A percentile compares a stretch with the other conserved stretches of the same genome.
phyloP scores from a whole-genome alignment of 176 grass and related monocot species.

The Hyparrhenia diplandra region DNA sequence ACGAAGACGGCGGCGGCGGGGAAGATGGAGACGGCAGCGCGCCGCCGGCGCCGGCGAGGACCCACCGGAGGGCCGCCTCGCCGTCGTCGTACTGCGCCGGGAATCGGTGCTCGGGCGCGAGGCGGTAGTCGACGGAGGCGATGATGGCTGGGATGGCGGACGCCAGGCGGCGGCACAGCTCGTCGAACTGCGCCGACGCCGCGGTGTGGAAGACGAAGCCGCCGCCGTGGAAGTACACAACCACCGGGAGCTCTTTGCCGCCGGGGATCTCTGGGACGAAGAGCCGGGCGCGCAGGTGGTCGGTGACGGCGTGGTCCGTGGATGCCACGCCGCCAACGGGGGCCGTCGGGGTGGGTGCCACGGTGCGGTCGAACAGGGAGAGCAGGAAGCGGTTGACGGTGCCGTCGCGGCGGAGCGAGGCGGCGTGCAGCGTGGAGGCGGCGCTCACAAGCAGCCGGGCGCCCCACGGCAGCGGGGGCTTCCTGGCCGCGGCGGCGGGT shows the following conservation, averaged over 20 bases:
- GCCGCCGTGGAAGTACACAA: constrained; percentile 56
- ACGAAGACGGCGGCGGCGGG: constrained; percentile 37
- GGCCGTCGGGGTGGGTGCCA: neutral
- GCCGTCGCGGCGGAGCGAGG: constrained; percentile 36
- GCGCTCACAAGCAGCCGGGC: constrained; percentile 11
- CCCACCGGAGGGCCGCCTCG: constrained; percentile 35
- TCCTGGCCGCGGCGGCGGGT: neutral
- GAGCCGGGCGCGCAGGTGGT: constrained; percentile 19
- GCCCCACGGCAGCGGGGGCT: constrained; percentile 29
- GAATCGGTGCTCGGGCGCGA: constrained; percentile 37
- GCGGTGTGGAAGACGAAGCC: constrained; percentile 44
- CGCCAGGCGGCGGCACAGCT: constrained; percentile 39
- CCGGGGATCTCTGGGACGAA: neutral
- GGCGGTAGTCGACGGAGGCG: constrained; percentile 48
- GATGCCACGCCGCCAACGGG: constrained; percentile 36
- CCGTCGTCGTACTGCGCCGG: constrained; percentile 47
- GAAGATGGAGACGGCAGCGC: constrained; percentile 5
- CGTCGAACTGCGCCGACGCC: constrained; percentile 21
- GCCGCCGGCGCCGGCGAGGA: constrained; percentile 17
- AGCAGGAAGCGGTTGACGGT: constrained; percentile 51
- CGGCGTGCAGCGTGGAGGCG: constrained; percentile 13
- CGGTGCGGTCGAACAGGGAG: constrained; percentile 31
- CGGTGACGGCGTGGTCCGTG: constrained; percentile 38
- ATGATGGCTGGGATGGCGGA: constrained; percentile 10
- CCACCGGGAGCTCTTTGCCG: neutral